phyloP scores from a whole-genome alignment of 352 stramenopile species.

The Phytophthora aleatoria region DNA sequence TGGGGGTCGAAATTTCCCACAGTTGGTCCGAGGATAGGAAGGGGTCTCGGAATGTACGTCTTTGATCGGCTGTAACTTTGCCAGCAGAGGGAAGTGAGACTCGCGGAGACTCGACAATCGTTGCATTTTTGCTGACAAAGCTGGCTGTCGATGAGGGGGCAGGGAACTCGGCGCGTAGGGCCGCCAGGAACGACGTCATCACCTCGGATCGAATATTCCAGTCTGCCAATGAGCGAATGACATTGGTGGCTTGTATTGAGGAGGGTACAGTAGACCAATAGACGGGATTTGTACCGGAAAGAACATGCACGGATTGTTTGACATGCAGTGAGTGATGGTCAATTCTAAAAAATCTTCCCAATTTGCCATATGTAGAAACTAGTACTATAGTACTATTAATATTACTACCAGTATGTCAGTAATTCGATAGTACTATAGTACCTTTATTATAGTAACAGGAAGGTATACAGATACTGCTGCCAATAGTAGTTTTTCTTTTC shows the following conservation, averaged over 20 bases:
- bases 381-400: no score
- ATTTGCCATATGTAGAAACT: no score
- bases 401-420: no score
- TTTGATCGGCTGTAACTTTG: constrained; percentile 11
- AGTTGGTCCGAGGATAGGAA: constrained; percentile 37
- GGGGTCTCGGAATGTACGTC: constrained; percentile 38
- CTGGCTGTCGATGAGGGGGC: background rate
- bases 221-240: constrained; percentile 15
- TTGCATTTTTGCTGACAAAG: constrained; percentile 11
- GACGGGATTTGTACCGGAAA: constrained; percentile 10
- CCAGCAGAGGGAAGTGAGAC: background rate
- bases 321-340: constrained; percentile 21
- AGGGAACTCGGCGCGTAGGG: constrained; percentile 35
- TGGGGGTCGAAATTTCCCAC: constrained; percentile 37
- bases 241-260: constrained; percentile 20
- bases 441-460: no score
- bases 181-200: constrained; percentile 43
- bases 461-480: no score
- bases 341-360: no score
- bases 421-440: no score
- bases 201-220: background rate
- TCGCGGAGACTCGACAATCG: constrained; percentile 5
- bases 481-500: no score
- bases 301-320: constrained; percentile 23
- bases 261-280: background rate